Evolutionary conservation across 2,329 filamentous ascomycete genomes (phyloP).

Genomic region (Colletotrichum sp.): DNA sequence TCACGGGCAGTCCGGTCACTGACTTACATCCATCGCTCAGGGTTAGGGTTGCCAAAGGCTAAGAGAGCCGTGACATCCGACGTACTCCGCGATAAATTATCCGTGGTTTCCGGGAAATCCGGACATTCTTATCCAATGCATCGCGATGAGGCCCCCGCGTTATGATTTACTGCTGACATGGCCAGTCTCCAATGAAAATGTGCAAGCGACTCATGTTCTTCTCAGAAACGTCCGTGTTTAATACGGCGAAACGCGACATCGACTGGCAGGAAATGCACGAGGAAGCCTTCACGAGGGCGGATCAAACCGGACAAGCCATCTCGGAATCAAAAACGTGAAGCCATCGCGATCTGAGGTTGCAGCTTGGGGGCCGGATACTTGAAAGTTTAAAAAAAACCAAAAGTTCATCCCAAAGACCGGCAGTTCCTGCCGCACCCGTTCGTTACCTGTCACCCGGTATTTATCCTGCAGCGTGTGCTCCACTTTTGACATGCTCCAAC

Average conservation of each 20-base stretch:
- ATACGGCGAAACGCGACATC: neutral
- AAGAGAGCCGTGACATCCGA: neutral
- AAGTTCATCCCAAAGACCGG: neutral
- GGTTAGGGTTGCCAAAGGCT: neutral
- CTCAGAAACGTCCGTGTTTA: neutral
- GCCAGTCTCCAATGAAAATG: too few species aligned
- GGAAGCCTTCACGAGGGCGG: neutral
- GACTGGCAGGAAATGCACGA: neutral
- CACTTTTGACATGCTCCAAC: neutral
- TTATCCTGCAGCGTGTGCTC: neutral
- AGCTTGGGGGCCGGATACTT: neutral
- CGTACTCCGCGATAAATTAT: neutral
- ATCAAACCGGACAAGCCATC: neutral
- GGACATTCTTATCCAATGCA: neutral
- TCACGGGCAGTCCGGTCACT: neutral
- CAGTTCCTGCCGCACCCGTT: neutral
- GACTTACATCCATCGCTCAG: neutral
- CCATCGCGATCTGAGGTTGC: neutral
- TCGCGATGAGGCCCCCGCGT: neutral
- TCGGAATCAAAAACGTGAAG: neutral
- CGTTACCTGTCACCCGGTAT: constrained; percentile 1
- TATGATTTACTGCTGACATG: neutral
- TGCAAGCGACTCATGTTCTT: too few species aligned
- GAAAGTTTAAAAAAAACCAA: neutral
- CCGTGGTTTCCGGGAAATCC: neutral